A percentile compares a stretch with the other conserved stretches of the same genome.
Conservation (phyloP, 805 yeast species). For the Schwanniomyces sp. region DNA sequence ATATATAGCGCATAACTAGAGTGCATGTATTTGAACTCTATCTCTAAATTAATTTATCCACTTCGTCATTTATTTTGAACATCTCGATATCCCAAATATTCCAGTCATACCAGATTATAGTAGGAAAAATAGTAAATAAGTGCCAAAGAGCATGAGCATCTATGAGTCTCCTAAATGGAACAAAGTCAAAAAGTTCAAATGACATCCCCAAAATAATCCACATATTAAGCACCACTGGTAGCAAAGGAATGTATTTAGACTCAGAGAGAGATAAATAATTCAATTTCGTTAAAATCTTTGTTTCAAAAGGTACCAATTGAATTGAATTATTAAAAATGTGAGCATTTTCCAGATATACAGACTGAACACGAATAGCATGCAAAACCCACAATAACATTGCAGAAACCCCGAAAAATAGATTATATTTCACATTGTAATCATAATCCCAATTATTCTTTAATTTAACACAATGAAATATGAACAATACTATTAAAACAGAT, state of each 20-base stretch:
- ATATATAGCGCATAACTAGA: too few relatives aligned
- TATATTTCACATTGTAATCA: conserved; percentile 32
- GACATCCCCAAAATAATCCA: conserved; percentile 31
- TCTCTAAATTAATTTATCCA: conserved; percentile 1
- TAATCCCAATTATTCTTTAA: conserved; percentile 39
- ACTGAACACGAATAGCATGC: conserved; percentile 24
- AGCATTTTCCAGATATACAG: conserved; percentile 11
- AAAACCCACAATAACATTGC: conserved; percentile 33
- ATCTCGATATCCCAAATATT: conserved; percentile 45
- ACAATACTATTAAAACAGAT: conserved; percentile 13
- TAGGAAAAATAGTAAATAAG: conserved; percentile 79
- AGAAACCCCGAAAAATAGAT: conserved; percentile 28
- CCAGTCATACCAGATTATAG: conserved; percentile 70
- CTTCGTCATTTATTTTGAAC: conserved; percentile 14
- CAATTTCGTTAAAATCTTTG: conserved; percentile 31
- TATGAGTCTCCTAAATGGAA: conserved; percentile 25
- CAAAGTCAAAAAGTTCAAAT: conserved; percentile 37
- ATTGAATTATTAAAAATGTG: conserved; percentile 33
- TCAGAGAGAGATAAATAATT: conserved; percentile 25
- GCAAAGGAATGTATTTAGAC: conserved; percentile 27
- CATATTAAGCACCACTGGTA: conserved; percentile 34
- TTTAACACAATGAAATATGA: conserved; percentile 26
- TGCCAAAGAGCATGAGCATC: conserved; percentile 98
- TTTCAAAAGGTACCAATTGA: conserved; percentile 39
- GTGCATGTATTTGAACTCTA: too few relatives aligned